Percentiles rank a stretch among this genome's conserved stretches.
These are phyloP conservation scores for Lipomyces mesembrius DNA, from an alignment of 805 yeast species.

Conservation along the genomic window DNA sequence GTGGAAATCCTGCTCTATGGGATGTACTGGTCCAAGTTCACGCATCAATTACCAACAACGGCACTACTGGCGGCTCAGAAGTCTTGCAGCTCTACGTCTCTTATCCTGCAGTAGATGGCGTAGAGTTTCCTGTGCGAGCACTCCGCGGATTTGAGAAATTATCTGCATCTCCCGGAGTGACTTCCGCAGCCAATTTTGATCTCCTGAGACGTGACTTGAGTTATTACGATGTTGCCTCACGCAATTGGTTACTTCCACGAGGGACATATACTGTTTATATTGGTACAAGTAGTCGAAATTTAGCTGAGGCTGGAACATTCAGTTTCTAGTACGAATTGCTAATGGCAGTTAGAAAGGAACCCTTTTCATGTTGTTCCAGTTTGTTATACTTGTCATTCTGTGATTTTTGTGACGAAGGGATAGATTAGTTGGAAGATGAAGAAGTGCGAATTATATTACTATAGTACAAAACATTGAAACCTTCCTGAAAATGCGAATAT, in stretches of 20 bases:
- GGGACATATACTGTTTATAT: slow-evolving; percentile 60
- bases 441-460: background rate
- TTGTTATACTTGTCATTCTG: background rate
- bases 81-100: slow-evolving; percentile 61
- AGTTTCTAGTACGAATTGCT: background rate
- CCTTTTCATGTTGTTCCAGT: slow-evolving; percentile 43
- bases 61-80: slow-evolving; percentile 53
- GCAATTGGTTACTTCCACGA: slow-evolving; percentile 62
- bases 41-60: slow-evolving; percentile 56
- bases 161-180: slow-evolving; percentile 51
- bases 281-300: slow-evolving; percentile 43
- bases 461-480: background rate
- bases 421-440: no score
- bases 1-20: slow-evolving; percentile 67
- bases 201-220: slow-evolving; percentile 59
- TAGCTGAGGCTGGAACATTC: slow-evolving; percentile 13
- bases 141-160: slow-evolving; percentile 65
- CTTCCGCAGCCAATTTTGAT: slow-evolving; percentile 50
- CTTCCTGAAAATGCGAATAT: background rate
- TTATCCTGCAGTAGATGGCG: slow-evolving; percentile 50
- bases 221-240: slow-evolving; percentile 59
- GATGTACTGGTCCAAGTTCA: slow-evolving; percentile 54
- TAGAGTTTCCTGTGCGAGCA: slow-evolving; percentile 58
- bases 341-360: slow-evolving; percentile 8
- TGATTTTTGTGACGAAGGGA: background rate